These are phyloP conservation scores for Martensiomyces pterosporus DNA, from an alignment of 192 early-diverging fungal species.

Conservation along the genomic window DNA sequence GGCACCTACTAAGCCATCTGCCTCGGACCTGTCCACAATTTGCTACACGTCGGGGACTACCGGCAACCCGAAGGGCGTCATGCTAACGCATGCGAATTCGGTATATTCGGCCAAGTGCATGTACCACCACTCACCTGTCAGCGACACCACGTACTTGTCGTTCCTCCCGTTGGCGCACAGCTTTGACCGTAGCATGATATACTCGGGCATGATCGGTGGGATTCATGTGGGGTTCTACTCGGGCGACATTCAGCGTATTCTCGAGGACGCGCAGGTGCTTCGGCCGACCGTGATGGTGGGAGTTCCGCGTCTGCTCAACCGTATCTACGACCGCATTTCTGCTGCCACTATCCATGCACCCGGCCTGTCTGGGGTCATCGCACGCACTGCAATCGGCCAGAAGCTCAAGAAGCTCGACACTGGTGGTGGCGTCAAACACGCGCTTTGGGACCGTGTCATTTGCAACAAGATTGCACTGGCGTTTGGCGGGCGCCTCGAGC, in stretches of 20 bases:
- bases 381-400: constrained; percentile 54
- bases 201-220: constrained; percentile 54
- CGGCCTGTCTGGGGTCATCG: constrained; percentile 59
- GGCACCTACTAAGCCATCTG: constrained; percentile 52
- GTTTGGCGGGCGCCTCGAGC: constrained; percentile 68
- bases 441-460: constrained; percentile 81
- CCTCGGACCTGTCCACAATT: constrained; percentile 66
- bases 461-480: constrained; percentile 76
- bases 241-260: constrained; percentile 57
- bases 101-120: constrained; percentile 46
- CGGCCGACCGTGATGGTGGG: constrained; percentile 80
- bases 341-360: constrained; percentile 59
- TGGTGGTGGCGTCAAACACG: constrained; percentile 56
- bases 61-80: constrained; percentile 70
- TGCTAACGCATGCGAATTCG: constrained; percentile 74
- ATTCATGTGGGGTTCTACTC: constrained; percentile 72
- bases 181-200: constrained; percentile 67
- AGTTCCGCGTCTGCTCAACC: constrained; percentile 89
- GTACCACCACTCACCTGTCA: constrained; percentile 1
- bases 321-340: constrained; percentile 80
- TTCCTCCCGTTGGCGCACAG: constrained; percentile 92
- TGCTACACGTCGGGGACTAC: constrained; percentile 88
- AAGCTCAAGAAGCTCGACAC: constrained; percentile 56
- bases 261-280: constrained; percentile 81
- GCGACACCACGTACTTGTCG: constrained; percentile 49